These are phyloP conservation scores for Talaromyces sp. DNA, from an alignment of 2,329 filamentous ascomycete genomes.

Conservation along the genomic window DNA sequence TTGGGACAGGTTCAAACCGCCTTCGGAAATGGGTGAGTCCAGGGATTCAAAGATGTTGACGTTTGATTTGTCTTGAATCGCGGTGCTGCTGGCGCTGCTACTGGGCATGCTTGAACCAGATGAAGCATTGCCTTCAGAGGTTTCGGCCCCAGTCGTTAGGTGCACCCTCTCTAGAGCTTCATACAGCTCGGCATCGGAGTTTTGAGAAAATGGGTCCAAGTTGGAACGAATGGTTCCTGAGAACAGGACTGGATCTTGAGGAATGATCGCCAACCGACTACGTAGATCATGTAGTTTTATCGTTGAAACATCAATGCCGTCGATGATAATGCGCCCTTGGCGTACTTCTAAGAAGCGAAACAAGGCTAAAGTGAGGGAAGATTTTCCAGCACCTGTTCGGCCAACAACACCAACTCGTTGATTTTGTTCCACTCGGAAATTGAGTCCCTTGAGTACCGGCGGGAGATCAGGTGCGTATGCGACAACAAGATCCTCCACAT, in stretches of 20 bases:
- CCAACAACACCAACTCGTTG: conserved; percentile 72
- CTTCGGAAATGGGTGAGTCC: conserved; percentile 60
- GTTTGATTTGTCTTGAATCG: conserved; percentile 19
- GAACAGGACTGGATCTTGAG: conserved; percentile 77
- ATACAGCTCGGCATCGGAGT: conserved; percentile 62
- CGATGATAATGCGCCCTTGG: conserved; percentile 62
- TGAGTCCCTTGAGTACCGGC: conserved; percentile 65
- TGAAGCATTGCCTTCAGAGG: background rate
- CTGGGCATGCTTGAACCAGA: background rate
- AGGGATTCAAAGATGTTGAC: conserved; percentile 61
- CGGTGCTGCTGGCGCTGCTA: conserved; percentile 9
- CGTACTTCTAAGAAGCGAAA: conserved; percentile 71
- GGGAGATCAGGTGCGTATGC: conserved; percentile 66
- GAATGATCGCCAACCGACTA: conserved; percentile 70
- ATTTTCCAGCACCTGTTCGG: conserved; percentile 73
- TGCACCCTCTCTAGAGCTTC: conserved; percentile 68
- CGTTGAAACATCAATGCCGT: conserved; percentile 68
- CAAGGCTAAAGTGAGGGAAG: conserved; percentile 66
- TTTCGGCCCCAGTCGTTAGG: conserved; percentile 45
- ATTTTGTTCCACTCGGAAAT: conserved; percentile 60
- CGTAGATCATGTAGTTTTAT: conserved; percentile 66
- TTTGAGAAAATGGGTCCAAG: conserved; percentile 68
- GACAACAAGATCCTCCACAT: conserved; percentile 68
- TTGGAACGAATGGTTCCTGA: conserved; percentile 72
- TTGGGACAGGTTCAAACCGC: conserved; percentile 65